Evolutionary conservation across 345 rosid species (phyloP).

Genomic region (Pugionium dolabratum): DNA sequence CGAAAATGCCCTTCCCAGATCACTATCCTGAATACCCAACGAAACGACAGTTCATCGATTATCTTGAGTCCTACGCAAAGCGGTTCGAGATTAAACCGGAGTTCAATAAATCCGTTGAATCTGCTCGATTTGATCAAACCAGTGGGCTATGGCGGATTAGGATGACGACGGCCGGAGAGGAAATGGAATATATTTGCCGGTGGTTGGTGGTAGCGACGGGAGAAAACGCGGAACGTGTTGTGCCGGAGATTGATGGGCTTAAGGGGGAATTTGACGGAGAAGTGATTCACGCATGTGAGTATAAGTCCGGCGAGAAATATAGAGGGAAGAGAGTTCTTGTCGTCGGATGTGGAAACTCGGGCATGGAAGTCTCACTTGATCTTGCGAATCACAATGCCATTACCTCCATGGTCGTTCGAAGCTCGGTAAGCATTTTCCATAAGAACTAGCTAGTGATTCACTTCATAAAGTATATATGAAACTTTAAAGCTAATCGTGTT

Average conservation of each 20-base stretch:
- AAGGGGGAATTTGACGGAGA: constrained; percentile 60
- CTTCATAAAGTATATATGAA: not conserved
- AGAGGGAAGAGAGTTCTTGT: constrained; percentile 72
- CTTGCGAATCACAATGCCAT: constrained; percentile 71
- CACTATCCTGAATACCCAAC: constrained; percentile 55
- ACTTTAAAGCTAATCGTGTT: constrained; percentile 18
- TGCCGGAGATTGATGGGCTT: constrained; percentile 73
- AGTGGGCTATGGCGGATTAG: constrained; percentile 79
- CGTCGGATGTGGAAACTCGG: constrained; percentile 95
- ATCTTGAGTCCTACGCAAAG: constrained; percentile 62
- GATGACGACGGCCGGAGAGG: constrained; percentile 44
- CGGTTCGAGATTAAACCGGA: constrained; percentile 66
- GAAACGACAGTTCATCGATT: constrained; percentile 50
- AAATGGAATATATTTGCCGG: constrained; percentile 77
- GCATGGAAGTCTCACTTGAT: constrained; percentile 95
- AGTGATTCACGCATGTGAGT: constrained; percentile 63
- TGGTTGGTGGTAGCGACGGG: constrained; percentile 99
- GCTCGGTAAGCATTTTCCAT: constrained; percentile 58
- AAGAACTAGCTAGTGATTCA: too few species aligned
- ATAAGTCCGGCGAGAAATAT: constrained; percentile 76
- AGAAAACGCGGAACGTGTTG: constrained; percentile 78
- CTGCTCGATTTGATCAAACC: constrained; percentile 78
- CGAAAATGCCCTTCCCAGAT: constrained; percentile 49
- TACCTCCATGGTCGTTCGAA: constrained; percentile 79
- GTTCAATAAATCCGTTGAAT: constrained; percentile 73